Base-by-base conservation (phyloP, 495 filamentous ascomycete species). In the Amorphotheca resinae region DNA sequence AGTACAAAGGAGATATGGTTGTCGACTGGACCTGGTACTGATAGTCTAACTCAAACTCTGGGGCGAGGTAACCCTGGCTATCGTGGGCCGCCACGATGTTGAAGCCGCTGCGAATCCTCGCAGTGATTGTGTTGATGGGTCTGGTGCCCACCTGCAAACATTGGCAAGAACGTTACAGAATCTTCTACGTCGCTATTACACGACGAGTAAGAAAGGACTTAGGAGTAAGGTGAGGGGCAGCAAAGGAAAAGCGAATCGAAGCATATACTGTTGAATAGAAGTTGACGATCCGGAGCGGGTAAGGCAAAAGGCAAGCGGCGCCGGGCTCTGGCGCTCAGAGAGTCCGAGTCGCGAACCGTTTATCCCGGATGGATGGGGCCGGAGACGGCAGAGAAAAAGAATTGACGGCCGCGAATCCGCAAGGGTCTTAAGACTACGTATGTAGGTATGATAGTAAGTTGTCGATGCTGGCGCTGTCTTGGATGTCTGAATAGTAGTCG, bases 41-140 rank as follows among this genome's bases (percentile, higher is more conserved):
- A 31, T 53, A 48, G 30, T 48, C 47, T 16, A 51, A 41, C 26
- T 48, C 49, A 42, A 53, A 49, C 21, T 36, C 48, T 30, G 46
- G 38, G 32, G 47, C 54, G 23, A 51, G 50, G 25, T 44, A 56
- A 12, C 23, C 43, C 42, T 53, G 49, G 30, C 41, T 48, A 48
- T 51, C 41, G 50, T 45, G 49, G 17, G 33, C 33, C 50, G 50
- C 54, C 54, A 56, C 47, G 44, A 41, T 53, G 50, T 44, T 46
- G 45, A 45, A n/a, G n/a, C n/a, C 26, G 46, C 49, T 55, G 52
- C 49, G 52, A 55, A 15, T 23, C 21, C 16, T 49, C 52, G 52
- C 52, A 55, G 52, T 39, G 25, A 17, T 22, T 30, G 35, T 16
- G 41, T 22, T 22, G 25, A 20, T 15, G 44, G 17, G 9, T 20